Conservation (phyloP, 225 moss, liverwort and hornwort genomes). For the Straminergon stramineum region DNA sequence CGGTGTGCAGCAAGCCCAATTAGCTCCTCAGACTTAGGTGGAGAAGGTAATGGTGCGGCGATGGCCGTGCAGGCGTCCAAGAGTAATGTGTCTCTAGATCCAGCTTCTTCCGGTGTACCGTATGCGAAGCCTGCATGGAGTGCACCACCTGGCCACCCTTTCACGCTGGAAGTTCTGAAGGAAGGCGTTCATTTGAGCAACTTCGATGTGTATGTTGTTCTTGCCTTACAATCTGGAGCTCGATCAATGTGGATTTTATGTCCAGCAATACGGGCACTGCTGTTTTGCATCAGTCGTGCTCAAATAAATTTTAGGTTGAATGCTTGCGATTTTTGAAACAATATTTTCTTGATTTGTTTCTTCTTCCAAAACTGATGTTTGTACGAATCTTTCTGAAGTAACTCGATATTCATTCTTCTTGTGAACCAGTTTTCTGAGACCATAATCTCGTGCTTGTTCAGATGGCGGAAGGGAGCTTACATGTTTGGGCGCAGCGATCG, state of each 20-base stretch:
- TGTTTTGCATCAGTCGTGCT: not conserved
- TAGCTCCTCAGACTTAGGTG: not conserved
- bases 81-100: slow-evolving; percentile 1
- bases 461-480: slow-evolving; percentile 83
- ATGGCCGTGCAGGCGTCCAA: not conserved
- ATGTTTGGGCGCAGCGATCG: slow-evolving; percentile 98
- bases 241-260: not conserved
- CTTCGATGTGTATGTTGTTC: slow-evolving; percentile 64
- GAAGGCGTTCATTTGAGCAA: slow-evolving; percentile 60
- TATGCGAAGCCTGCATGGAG: slow-evolving; percentile 85
- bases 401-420: not conserved
- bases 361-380: not conserved
- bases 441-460: slow-evolving; percentile 17
- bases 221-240: not conserved
- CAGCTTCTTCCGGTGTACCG: slow-evolving; percentile 20
- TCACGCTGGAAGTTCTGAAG: slow-evolving; percentile 68
- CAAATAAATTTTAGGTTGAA: not conserved
- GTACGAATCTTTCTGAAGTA: not conserved
- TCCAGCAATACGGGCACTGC: not conserved
- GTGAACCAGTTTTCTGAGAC: not conserved
- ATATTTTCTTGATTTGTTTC: not conserved
- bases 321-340: not conserved
- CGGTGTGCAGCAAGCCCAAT: not conserved
- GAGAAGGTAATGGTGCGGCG: slow-evolving; percentile 14
- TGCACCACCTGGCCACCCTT: slow-evolving; percentile 61